Base-by-base conservation (phyloP, 169 alveolate genomes). In the Eimeria praecox region DNA sequence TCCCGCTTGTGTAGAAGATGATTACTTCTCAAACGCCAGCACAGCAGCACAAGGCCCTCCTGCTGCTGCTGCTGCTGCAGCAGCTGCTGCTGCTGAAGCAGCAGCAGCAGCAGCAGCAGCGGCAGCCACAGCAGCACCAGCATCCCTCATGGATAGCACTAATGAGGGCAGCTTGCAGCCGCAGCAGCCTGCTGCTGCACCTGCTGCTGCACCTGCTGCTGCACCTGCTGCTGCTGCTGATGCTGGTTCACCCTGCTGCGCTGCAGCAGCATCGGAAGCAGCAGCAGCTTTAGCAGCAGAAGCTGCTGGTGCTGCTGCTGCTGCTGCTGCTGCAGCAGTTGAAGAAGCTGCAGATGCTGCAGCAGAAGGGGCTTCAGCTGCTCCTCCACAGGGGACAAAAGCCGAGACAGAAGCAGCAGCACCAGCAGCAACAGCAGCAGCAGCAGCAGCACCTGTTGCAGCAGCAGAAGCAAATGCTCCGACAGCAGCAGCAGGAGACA, bases 271-370 rank as follows among this genome's bases (percentile, higher is more conserved):
- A 22, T 18, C 62, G 24, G 89, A 46, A 6, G 89, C 64, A 40
- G 89, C 89, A 78, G 89, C 66, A 20, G 89, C 59, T n/a, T 0
- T 27, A 78, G 89, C 89, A 78, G 62, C 86, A 75, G 86, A 35
- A 35, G 35, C 56, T 40, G 20, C n/a, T 75, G 54, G n/a, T 9
- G 83, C 24, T 14, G 24, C 46, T 30, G 10, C 2, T 40, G 86
- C 86, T 40, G 86, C 86, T 40, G 56, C 49, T 35, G 54, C 86
- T 42, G 54, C 86, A 18, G n/a, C 24, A 35, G 52, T 30, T 3
- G 86, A 14, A 9, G 56, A 18, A 14, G 86, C 56, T 0, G 22
- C 49, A 4, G 54, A 5, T 75, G 54, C 86, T 40, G n/a, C 86
- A 75, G 33, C 24, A 33, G n/a, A 35, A 30, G 86, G 14, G 30